A percentile compares a stretch with the other conserved stretches of the same genome.
Conservation (phyloP, 305 asterid species). For the Withania somnifera region DNA sequence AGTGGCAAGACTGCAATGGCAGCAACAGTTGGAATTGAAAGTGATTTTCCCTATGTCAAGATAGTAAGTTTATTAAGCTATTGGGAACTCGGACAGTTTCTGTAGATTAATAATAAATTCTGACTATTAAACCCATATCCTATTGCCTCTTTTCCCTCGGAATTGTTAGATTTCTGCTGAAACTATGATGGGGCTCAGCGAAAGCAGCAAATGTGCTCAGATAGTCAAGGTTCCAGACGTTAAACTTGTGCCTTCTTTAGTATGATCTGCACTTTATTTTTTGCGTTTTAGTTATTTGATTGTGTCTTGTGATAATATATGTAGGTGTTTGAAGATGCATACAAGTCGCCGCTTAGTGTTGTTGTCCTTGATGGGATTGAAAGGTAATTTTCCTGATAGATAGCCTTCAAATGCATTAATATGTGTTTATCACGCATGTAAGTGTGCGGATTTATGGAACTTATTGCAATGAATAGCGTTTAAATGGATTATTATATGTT, state of each 20-base stretch:
- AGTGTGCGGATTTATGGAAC: conserved; percentile 54
- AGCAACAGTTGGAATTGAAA: conserved; percentile 82
- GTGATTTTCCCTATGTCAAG: conserved; percentile 50
- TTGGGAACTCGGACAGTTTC: background rate
- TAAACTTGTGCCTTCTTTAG: conserved; percentile 2
- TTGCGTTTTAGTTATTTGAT: no score
- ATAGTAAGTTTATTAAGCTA: conserved; percentile 51
- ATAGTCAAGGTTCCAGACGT: conserved; percentile 59
- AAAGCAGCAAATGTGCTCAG: conserved; percentile 87
- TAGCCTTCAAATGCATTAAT: background rate
- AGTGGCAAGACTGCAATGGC: conserved; percentile 99
- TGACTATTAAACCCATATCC: conserved; percentile 3
- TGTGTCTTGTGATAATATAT: conserved; percentile 37
- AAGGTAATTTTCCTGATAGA: conserved; percentile 41
- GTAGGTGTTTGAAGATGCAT: conserved; percentile 98
- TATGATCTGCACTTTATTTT: background rate
- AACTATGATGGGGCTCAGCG: conserved; percentile 91
- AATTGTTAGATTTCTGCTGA: conserved; percentile 79
- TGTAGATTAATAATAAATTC: conserved; percentile 1
- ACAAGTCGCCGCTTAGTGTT: conserved; percentile 81
- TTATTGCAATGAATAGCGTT: conserved; percentile 28
- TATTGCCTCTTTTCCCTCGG: background rate
- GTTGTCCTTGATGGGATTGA: conserved; percentile 92
- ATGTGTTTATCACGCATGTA: background rate
- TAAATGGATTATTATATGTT: conserved; percentile 10